phyloP scores from a whole-genome alignment of 306 rosid species.

The Malus sieversii region DNA sequence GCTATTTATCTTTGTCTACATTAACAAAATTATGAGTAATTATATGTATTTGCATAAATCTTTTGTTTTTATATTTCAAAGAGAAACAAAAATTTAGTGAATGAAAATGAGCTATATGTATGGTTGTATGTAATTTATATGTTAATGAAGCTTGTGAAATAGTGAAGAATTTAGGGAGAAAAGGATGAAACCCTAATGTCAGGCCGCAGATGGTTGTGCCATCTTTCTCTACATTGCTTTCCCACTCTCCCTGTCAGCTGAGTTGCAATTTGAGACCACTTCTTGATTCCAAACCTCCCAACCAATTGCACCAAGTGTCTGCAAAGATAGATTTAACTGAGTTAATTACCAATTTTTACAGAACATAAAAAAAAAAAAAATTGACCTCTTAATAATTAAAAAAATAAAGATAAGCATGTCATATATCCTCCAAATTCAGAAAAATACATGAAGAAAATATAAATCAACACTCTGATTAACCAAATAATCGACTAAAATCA shows the following conservation, averaged over 20 bases:
- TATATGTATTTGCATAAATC: not conserved
- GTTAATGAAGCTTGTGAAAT: not conserved
- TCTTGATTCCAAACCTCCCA: constrained; percentile 34
- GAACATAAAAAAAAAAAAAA: not conserved
- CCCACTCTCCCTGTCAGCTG: constrained; percentile 44
- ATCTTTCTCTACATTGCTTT: constrained; percentile 77
- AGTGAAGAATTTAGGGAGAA: not conserved
- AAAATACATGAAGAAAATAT: not conserved
- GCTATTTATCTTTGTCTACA: not conserved
- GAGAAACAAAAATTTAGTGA: not conserved
- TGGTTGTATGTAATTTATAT: not conserved
- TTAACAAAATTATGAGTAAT: not conserved
- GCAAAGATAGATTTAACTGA: constrained; percentile 5
- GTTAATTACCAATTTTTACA: not conserved
- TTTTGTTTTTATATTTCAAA: not conserved
- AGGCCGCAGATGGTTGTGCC: constrained; percentile 74
- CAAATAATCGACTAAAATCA: no score
- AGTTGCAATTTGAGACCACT: constrained; percentile 61
- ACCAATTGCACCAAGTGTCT: constrained; percentile 47
- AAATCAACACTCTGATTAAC: not conserved
- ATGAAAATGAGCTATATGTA: not conserved
- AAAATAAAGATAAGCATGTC: not conserved
- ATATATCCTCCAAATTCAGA: not conserved
- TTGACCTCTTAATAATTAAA: not conserved
- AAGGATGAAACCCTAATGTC: constrained; percentile 45